Base-by-base conservation (phyloP, 2,329 filamentous ascomycete genomes). In the Phyllosticta capitalensis region DNA sequence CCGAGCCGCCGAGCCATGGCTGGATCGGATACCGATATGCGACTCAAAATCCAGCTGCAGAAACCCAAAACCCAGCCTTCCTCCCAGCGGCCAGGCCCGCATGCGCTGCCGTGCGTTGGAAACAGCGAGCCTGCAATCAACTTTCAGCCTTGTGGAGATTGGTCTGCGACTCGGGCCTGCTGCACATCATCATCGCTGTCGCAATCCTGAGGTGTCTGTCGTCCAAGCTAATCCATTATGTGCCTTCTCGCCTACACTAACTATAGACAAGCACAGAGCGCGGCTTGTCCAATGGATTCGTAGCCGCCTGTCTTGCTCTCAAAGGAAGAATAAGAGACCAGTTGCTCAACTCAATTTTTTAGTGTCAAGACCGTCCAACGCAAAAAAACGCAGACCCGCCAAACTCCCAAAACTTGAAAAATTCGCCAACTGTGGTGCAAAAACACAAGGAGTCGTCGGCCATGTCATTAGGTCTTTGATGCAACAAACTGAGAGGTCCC, bases 401-500 rank as follows among this genome's bases (percentile, higher is more conserved):
- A 52, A 59, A 59, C 58, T 52, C 58, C 58, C 53, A 59, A 24
- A 52, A 59, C 38, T 48, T 59, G 53, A 51, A 55, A 59, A 48
- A 55, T 59, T 55, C 58, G 38, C 52, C 58, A 52, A 59, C 54
- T 55, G 52, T 55, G 58, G 50, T 56, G 49, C 58, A 38, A 56
- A 60, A 60, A 56, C 21, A 54, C 54, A 52, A 60, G 48, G 58
- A 56, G 58, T 60, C 58, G 58, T 60, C 54, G 52, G 20, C 58
- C 54, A 60, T 60, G 58, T 60, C 58, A 60, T 60, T 60, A 60
- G 53, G 55, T 60, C 54, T 56, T 60, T 60, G 58, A 60, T 60
- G 58, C 58, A 60, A 60, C 58, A 61, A 61, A 58, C 59, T 58
- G 55, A 54, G 52, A 55, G 54, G 59, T 63, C 68, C 66, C 70